A percentile compares a stretch with the other conserved stretches of the same genome.
phyloP scores from a whole-genome alignment of 768 basidiomycete genomes.

The Pulveroboletus sp. region DNA sequence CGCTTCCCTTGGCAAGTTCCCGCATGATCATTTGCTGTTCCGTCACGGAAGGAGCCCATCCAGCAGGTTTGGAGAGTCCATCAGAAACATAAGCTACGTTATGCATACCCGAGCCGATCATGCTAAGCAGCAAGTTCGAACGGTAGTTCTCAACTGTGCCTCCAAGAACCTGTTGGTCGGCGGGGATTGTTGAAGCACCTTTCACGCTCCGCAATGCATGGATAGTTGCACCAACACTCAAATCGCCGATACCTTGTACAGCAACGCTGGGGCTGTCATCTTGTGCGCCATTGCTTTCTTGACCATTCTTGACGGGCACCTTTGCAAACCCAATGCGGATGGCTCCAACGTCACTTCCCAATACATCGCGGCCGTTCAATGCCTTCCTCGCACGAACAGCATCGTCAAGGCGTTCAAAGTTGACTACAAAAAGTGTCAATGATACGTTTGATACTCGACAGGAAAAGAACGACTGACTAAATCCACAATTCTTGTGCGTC shows the following conservation, averaged over 20 bases:
- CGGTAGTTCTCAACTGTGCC: slow-evolving; percentile 94
- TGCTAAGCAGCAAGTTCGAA: slow-evolving; percentile 83
- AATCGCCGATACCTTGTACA: slow-evolving; percentile 77
- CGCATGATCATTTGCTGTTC: slow-evolving; percentile 98
- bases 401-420: slow-evolving; percentile 96
- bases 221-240: slow-evolving; percentile 85
- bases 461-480: slow-evolving; percentile 47
- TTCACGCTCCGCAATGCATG: slow-evolving; percentile 83
- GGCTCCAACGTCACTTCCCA: slow-evolving; percentile 94
- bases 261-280: slow-evolving; percentile 63
- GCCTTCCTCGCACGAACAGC: slow-evolving; percentile 94
- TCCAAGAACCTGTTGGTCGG: slow-evolving; percentile 89
- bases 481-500: slow-evolving; percentile 96
- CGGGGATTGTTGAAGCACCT: slow-evolving; percentile 87
- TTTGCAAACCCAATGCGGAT: slow-evolving; percentile 97
- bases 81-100: slow-evolving; percentile 51
- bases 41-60: slow-evolving; percentile 72
- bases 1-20: slow-evolving; percentile 74
- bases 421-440: slow-evolving; percentile 48
- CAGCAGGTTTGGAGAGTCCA: slow-evolving; percentile 54
- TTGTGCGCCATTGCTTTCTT: slow-evolving; percentile 52
- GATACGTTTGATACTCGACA: neutral
- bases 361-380: slow-evolving; percentile 90
- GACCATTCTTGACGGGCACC: slow-evolving; percentile 86
- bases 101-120: slow-evolving; percentile 76